A percentile compares a stretch with the other conserved stretches of the same genome.
These are phyloP conservation scores for Prunus kanzakura DNA, from an alignment of 306 rosid genomes.

Conservation along the genomic window DNA sequence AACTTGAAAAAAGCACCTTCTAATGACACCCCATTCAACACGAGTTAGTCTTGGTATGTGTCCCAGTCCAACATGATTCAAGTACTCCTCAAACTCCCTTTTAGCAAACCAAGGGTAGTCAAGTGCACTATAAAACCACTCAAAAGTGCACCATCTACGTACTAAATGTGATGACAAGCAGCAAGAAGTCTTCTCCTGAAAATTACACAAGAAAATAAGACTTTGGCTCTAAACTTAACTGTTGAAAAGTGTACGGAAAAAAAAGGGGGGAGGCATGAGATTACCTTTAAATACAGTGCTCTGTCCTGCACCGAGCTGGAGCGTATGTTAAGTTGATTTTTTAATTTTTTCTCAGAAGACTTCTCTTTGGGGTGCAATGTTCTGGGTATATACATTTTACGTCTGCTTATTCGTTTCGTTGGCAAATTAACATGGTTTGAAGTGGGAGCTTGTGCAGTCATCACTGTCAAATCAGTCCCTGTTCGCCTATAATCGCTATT, in stretches of 20 bases:
- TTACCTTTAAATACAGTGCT: constrained; percentile 41
- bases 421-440: constrained; percentile 42
- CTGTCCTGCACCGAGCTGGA: constrained; percentile 31
- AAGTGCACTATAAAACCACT: constrained; percentile 95
- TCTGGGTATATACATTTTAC: constrained; percentile 51
- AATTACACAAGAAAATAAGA: constrained; percentile 22
- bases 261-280: background rate
- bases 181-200: constrained; percentile 71
- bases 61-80: constrained; percentile 92
- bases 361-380: constrained; percentile 40
- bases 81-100: constrained; percentile 86
- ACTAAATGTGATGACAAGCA: constrained; percentile 66
- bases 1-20: constrained; percentile 51
- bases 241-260: background rate
- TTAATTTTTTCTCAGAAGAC: constrained; percentile 38
- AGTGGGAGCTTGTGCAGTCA: constrained; percentile 45
- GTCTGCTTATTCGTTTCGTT: constrained; percentile 51
- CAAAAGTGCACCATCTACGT: constrained; percentile 81
- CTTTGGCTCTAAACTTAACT: constrained; percentile 17
- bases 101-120: constrained; percentile 97
- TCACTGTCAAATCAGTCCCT: constrained; percentile 31
- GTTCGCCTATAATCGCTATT: constrained; percentile 37
- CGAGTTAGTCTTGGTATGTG: constrained; percentile 83
- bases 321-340: constrained; percentile 39
- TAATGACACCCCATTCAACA: constrained; percentile 87